Conservation (phyloP, 2,329 filamentous ascomycete species). For the Diaporthe vaccinii region DNA sequence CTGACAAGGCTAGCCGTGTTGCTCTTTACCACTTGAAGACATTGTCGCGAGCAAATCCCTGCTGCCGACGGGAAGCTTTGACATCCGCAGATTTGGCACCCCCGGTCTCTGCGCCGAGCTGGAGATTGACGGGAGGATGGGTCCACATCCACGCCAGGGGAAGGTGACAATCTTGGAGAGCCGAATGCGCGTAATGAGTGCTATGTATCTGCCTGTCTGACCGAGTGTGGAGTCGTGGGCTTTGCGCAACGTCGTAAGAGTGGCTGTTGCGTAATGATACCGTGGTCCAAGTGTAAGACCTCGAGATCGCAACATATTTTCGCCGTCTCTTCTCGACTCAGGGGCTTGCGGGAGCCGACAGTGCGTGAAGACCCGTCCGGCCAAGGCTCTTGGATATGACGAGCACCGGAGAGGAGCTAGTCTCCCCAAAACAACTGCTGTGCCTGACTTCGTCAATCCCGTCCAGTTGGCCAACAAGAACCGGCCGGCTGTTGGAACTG, state of each 20-base stretch:
- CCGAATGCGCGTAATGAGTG: slow-evolving; percentile 32
- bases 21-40: slow-evolving; percentile 26
- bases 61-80: slow-evolving; percentile 30
- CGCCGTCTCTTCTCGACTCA: slow-evolving; percentile 16
- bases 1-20: slow-evolving; percentile 32
- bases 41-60: slow-evolving; percentile 36
- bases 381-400: background rate
- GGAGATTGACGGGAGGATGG: slow-evolving; percentile 31
- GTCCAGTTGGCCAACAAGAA: background rate
- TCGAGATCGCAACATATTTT: slow-evolving; percentile 1
- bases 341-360: slow-evolving; percentile 21
- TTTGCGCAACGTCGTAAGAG: slow-evolving; percentile 25
- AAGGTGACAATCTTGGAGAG: background rate
- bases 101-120: slow-evolving; percentile 22
- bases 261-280: background rate
- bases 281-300: slow-evolving; percentile 19
- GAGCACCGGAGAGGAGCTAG: slow-evolving; percentile 6
- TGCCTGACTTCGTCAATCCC: slow-evolving; percentile 18
- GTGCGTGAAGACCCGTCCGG: background rate
- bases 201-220: slow-evolving; percentile 26
- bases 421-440: background rate
- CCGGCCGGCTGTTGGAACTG: background rate
- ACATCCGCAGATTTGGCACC: slow-evolving; percentile 26
- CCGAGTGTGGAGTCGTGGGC: slow-evolving; percentile 15
- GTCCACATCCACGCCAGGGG: slow-evolving; percentile 17